Base-by-base conservation (phyloP, 345 rosid species). In the Dipteronia dyeriana region DNA sequence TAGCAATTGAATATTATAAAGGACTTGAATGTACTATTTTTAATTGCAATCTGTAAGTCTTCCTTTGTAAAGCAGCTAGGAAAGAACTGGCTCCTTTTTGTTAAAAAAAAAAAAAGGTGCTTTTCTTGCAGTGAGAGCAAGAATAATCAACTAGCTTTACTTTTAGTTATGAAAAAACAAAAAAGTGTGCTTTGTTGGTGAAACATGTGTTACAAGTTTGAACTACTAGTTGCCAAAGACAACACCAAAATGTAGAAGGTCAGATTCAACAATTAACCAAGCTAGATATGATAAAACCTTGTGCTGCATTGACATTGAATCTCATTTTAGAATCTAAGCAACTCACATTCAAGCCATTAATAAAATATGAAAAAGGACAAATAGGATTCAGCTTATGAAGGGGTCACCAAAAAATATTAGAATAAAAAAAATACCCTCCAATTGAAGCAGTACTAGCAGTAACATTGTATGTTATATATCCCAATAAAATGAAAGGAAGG, bases 61-160 rank as follows among this genome's bases (percentile, higher is more conserved):
- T 74, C 17, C 25, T 38, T 68, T 63, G 45, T 41, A 34, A 72
- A 75, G 73, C 71, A 67, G n/a, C n/a, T n/a, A n/a, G 72, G 22
- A 72, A 43, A 31, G 17, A 23, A 19, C 19, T 70, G 56, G 26
- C 17, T 39, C 39, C 17, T 2, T 39, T 47, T 63, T 68, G 61
- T 9, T 41, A 7, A 1, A 1, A 4, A 7, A 47, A 31, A 41
- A 41, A 0, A 1, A 4, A 7, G 38, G 43, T 43, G 20, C 80
- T 20, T 84, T 62, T 34, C 89, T 79, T 86, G 79, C 68, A 43
- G 0, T 68, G 68, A 59, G 64, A 74, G 87, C 79, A 82, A 82
- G 73, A 75, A 80, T 70, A 53, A 75, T 68, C 66, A 13, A 70
- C 43, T 60, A 29, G 49, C 73, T 38, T 77, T 79, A 63, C 76